Base-by-base conservation (phyloP, 208 protist species). In the Porcisia hertigi region DNA sequence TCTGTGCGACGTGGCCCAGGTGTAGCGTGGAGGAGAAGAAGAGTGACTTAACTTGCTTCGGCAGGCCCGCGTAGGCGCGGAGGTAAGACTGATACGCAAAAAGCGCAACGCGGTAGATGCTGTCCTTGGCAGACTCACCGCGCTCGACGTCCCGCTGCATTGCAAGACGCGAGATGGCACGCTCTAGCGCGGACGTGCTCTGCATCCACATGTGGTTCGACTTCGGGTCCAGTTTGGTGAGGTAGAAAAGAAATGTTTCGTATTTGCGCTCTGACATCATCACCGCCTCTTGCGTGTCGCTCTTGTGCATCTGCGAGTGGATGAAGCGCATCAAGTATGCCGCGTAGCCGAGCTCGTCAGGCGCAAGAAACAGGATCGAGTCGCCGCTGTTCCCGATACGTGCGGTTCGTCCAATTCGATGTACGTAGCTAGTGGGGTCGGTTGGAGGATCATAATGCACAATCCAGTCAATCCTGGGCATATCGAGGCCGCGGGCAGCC, bases 71-170 rank as follows among this genome's bases (percentile, higher is more conserved):
- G 85, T 99, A 99, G n/a, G 98, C 87, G 69, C 98, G 94, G 63
- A 99, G 85, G 83, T 99, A 99, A 20, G 93, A 98, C 69, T 98
- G 97, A 86, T 99, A 99, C 20, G 97, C 99, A 71, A 99, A 99
- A 23, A 97, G 76, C 6, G 98, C 98, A 12, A 93, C 89, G 64
- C 97, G 94, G 79, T 98, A 87, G 14, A 99, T 87, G 77, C 99
- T 99, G 85, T 99, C 99, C 81, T 75, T 81, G 23, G 59, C 60
- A 53, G 84, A 76, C 54, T 59, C 74, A 18, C 52, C 65, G 41
- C 63, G 66, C 1, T 73, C 53, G n/a, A 45, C 41, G 41, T 79
- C 79, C 25, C 78, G 71, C 49, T 82, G 85, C 92, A 94, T 94
- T 20, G 92, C 92, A 39, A 93, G 80, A 14, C 83, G 80, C 43